Evolutionary conservation across 2,329 filamentous ascomycete genomes (phyloP).

Genomic region (Colletotrichum sp.): DNA sequence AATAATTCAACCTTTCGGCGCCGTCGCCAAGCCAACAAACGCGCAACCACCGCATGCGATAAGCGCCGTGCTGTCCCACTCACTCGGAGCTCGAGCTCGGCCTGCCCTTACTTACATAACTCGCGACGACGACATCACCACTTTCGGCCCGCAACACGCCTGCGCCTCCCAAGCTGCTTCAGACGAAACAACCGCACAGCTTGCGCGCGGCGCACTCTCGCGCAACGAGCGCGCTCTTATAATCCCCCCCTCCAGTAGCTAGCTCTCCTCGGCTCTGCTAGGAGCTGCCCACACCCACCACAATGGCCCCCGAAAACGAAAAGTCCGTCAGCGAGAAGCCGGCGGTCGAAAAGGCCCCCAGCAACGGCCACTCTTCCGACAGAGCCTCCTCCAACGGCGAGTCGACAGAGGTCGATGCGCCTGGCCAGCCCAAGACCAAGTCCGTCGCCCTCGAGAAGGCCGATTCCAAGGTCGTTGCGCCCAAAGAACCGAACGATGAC

Average conservation of each 20-base stretch:
- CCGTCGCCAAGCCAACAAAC: neutral
- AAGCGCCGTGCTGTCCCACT: neutral
- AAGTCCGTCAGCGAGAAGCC: conserved; percentile 6
- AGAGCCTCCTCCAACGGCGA: conserved; percentile 38
- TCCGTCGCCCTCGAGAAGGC: conserved; percentile 40
- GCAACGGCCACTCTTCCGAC: conserved; percentile 26
- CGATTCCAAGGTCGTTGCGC: conserved; percentile 44
- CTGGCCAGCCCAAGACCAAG: conserved; percentile 14
- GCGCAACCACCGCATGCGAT: neutral
- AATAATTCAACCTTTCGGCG: neutral
- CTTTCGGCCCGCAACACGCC: neutral
- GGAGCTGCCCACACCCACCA: neutral
- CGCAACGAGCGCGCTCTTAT: conserved; percentile 2
- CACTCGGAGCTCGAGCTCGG: neutral
- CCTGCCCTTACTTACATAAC: neutral
- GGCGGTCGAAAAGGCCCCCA: conserved; percentile 26
- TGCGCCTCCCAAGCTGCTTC: neutral
- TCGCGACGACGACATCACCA: conserved; percentile 1
- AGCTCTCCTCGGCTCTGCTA: neutral
- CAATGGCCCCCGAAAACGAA: conserved; percentile 11
- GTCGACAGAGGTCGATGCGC: conserved; percentile 29
- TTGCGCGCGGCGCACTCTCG: conserved; percentile 11
- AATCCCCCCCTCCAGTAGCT: neutral
- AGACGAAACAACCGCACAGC: neutral
- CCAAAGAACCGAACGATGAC: conserved; percentile 50